A percentile compares a stretch with the other conserved stretches of the same genome.
phyloP scores from a whole-genome alignment of 2,329 filamentous ascomycete genomes.

The Sclerotinia minor region DNA sequence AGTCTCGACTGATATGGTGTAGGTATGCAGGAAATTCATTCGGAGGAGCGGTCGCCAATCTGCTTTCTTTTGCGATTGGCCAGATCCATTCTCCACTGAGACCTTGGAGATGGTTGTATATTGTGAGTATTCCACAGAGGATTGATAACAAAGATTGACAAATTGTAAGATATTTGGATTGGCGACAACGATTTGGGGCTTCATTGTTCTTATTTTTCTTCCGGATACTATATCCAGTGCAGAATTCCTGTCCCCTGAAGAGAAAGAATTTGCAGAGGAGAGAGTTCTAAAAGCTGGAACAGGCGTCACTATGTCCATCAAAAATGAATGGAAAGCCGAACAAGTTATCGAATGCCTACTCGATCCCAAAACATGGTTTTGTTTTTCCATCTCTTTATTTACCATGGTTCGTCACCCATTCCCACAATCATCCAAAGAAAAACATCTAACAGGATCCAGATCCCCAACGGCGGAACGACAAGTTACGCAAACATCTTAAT shows the following conservation, averaged over 20 bases:
- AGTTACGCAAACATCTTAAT: slow-evolving; percentile 56
- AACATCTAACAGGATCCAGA: not conserved
- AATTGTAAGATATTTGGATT: slow-evolving; percentile 48
- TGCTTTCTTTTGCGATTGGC: slow-evolving; percentile 57
- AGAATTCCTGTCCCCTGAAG: slow-evolving; percentile 55
- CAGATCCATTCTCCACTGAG: slow-evolving; percentile 50
- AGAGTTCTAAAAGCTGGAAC: slow-evolving; percentile 53
- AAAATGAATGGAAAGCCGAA: slow-evolving; percentile 48
- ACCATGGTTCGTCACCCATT: slow-evolving; percentile 43
- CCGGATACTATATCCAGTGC: slow-evolving; percentile 57
- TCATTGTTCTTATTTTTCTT: slow-evolving; percentile 51
- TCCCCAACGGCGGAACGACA: slow-evolving; percentile 59
- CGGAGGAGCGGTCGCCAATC: slow-evolving; percentile 52
- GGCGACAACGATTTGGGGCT: slow-evolving; percentile 49
- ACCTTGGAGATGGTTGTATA: slow-evolving; percentile 60
- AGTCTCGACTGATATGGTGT: not conserved
- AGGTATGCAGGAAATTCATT: slow-evolving; percentile 55
- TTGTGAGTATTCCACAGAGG: slow-evolving; percentile 27
- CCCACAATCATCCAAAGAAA: not conserved
- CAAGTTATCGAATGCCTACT: slow-evolving; percentile 55
- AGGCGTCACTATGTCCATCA: slow-evolving; percentile 51
- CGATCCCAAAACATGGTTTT: slow-evolving; percentile 57
- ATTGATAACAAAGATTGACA: slow-evolving; percentile 11
- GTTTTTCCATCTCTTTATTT: slow-evolving; percentile 54
- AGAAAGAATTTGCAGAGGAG: slow-evolving; percentile 48